A percentile compares a stretch with the other conserved stretches of the same genome.
Evolutionary conservation across 2,329 filamentous ascomycete genomes (phyloP).

Genomic region (Alternaria sp.): DNA sequence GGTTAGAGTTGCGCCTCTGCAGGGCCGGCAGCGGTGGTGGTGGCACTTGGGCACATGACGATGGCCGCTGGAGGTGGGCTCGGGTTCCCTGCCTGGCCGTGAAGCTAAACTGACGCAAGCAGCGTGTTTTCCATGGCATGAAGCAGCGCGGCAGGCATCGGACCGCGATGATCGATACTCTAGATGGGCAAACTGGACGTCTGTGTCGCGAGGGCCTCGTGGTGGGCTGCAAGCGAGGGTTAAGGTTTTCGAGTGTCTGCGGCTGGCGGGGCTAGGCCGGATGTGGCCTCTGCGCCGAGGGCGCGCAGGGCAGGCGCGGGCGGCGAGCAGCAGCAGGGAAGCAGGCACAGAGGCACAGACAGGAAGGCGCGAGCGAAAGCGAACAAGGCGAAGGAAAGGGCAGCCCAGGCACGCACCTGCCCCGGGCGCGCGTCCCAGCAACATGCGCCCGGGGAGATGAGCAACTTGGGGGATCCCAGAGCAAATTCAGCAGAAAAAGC

Average conservation of each 20-base stretch:
- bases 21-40: background rate
- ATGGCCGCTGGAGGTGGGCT: background rate
- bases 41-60: constrained; percentile 2
- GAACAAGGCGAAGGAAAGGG: constrained; percentile 13
- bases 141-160: constrained; percentile 7
- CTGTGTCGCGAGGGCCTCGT: constrained; percentile 21
- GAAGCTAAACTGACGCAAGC: constrained; percentile 11
- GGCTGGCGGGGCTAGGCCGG: constrained; percentile 14
- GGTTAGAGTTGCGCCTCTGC: background rate
- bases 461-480: background rate
- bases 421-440: background rate
- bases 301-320: constrained; percentile 8
- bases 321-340: background rate
- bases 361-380: constrained; percentile 2
- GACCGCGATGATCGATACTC: constrained; percentile 21
- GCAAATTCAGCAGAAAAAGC: background rate
- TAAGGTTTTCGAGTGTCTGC: constrained; percentile 7
- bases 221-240: constrained; percentile 22
- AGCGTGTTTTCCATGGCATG: constrained; percentile 4
- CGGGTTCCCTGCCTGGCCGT: background rate
- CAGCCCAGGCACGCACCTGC: background rate
- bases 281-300: constrained; percentile 14
- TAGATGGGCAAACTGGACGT: constrained; percentile 22
- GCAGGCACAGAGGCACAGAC: background rate
- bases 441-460: background rate